These are phyloP conservation scores for Cymbopogon citratus DNA, from an alignment of 176 grass and related monocot genomes.

Conservation along the genomic window DNA sequence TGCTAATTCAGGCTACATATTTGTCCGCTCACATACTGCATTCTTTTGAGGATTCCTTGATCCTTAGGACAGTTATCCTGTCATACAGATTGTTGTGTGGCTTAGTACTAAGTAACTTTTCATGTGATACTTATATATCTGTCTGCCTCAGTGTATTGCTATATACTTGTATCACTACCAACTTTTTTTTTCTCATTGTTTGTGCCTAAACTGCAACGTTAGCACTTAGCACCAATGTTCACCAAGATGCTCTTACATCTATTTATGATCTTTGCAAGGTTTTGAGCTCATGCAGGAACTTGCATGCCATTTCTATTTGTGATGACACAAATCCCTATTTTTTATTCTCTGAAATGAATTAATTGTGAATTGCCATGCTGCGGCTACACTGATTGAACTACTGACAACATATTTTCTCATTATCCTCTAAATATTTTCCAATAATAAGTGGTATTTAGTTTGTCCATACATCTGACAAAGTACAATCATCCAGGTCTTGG, in stretches of 20 bases:
- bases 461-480: conserved; percentile 6
- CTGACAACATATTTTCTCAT: neutral
- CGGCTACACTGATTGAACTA: neutral
- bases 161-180: neutral
- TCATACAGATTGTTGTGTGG: neutral
- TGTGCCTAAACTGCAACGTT: neutral
- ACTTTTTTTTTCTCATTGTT: neutral
- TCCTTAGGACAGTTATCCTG: neutral
- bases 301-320: neutral
- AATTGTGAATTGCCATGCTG: neutral
- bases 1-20: neutral
- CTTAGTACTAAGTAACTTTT: neutral
- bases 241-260: neutral
- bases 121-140: neutral
- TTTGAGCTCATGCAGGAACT: neutral
- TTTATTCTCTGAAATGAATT: neutral
- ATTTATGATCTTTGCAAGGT: neutral
- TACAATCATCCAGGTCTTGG: conserved; percentile 68
- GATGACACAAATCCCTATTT: neutral
- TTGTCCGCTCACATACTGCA: neutral
- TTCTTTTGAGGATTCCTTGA: neutral
- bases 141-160: neutral
- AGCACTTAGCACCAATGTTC: neutral
- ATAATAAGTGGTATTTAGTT: neutral
- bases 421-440: neutral